Conservation (phyloP, 768 basidiomycete species). For the Tephrocybe sp. region DNA sequence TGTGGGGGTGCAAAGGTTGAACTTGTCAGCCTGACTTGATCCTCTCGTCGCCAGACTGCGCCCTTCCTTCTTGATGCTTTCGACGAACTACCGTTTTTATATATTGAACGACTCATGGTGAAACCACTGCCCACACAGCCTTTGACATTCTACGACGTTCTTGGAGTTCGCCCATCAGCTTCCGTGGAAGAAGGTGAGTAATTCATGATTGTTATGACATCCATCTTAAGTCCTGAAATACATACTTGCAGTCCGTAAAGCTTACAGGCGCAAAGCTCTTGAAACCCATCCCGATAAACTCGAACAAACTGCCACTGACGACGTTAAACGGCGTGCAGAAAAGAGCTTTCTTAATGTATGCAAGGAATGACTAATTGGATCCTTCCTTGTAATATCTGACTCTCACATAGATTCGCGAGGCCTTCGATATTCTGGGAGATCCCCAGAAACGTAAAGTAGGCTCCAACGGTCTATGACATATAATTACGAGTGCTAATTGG, state of each 20-base stretch:
- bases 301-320: slow-evolving; percentile 48
- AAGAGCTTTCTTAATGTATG: slow-evolving; percentile 62
- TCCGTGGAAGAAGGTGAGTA: slow-evolving; percentile 52
- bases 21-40: not conserved
- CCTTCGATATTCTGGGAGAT: slow-evolving; percentile 61
- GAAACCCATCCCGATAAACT: slow-evolving; percentile 78
- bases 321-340: slow-evolving; percentile 53
- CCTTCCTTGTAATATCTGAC: slow-evolving; percentile 10
- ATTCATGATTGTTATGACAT: not conserved
- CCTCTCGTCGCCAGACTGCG: not conserved
- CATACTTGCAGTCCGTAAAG: slow-evolving; percentile 52
- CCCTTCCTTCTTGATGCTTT: slow-evolving; percentile 14
- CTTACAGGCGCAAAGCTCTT: slow-evolving; percentile 65
- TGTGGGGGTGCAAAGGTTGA: not conserved
- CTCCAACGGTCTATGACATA: not conserved
- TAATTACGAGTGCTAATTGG: not conserved
- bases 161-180: slow-evolving; percentile 45
- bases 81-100: not conserved
- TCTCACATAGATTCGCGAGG: slow-evolving; percentile 53
- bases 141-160: slow-evolving; percentile 38
- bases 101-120: slow-evolving; percentile 6
- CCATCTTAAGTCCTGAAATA: not conserved
- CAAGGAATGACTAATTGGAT: slow-evolving; percentile 4
- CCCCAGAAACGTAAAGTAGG: slow-evolving; percentile 53
- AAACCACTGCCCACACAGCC: slow-evolving; percentile 28